These are phyloP conservation scores for Pontederia paniculata DNA, from an alignment of 176 grass and related monocot genomes.

Conservation along the genomic window DNA sequence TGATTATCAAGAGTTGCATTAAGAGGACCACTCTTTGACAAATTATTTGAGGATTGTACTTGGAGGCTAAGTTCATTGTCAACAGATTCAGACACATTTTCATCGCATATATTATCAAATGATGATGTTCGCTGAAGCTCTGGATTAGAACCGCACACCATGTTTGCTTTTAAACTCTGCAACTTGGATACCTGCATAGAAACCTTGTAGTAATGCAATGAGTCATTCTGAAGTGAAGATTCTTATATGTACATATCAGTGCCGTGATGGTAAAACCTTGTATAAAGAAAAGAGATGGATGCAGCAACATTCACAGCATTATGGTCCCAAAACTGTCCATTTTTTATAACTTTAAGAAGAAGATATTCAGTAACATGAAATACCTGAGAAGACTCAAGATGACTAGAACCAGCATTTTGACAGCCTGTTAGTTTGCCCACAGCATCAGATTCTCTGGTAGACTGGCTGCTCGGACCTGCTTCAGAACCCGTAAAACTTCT, in stretches of 20 bases:
- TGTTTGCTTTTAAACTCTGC: slow-evolving; percentile 92
- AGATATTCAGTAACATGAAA: background rate
- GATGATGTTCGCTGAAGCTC: slow-evolving; percentile 78
- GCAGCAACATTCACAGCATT: too few relatives aligned
- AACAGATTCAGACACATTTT: slow-evolving; percentile 41
- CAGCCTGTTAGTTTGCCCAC: slow-evolving; percentile 40
- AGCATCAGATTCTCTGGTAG: slow-evolving; percentile 53
- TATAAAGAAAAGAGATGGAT: background rate
- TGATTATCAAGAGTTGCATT: slow-evolving; percentile 46
- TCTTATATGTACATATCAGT: background rate
- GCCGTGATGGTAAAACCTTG: background rate
- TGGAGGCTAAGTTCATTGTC: slow-evolving; percentile 50
- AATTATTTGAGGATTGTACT: slow-evolving; percentile 34
- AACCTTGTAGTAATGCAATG: slow-evolving; percentile 13
- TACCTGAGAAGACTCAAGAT: slow-evolving; percentile 61
- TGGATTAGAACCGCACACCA: slow-evolving; percentile 78
- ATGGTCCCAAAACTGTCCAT: background rate
- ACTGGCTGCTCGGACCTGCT: slow-evolving; percentile 63
- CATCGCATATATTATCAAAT: slow-evolving; percentile 64
- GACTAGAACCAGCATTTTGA: slow-evolving; percentile 38
- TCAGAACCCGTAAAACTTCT: slow-evolving; percentile 57
- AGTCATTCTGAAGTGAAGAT: background rate
- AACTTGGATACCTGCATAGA: slow-evolving; percentile 74
- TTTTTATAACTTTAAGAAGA: background rate
- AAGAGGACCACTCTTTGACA: slow-evolving; percentile 52